A percentile compares a stretch with the other conserved stretches of the same genome.
phyloP scores from a whole-genome alignment of 73 alveolate species.

The Paramecium pentaurelia region DNA sequence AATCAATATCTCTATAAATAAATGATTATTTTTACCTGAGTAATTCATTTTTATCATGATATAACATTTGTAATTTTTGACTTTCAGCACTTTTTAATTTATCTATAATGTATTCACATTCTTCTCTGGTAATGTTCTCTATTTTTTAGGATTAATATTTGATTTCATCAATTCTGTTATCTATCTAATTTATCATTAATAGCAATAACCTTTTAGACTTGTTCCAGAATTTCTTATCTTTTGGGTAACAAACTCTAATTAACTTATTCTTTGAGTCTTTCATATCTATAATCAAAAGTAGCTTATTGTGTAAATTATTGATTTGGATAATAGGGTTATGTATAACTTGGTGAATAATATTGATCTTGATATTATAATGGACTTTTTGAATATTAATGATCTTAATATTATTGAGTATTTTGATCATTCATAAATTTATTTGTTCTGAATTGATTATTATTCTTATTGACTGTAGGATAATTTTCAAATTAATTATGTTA shows the following conservation, averaged over 20 bases:
- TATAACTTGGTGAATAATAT: background rate
- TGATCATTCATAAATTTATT: background rate
- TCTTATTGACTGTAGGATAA: background rate
- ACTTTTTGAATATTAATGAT: background rate
- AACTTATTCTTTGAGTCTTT: background rate
- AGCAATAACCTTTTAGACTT: background rate
- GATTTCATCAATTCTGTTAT: conserved; percentile 18
- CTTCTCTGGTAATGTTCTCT: background rate
- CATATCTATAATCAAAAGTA: background rate
- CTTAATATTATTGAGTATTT: background rate
- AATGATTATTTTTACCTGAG: background rate
- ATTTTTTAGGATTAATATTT: background rate
- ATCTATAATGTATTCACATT: background rate
- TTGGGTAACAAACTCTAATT: conserved; percentile 7
- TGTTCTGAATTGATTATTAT: background rate
- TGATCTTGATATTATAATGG: background rate
- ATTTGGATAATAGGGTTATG: background rate
- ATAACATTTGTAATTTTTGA: background rate
- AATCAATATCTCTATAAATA: background rate
- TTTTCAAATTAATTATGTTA: background rate
- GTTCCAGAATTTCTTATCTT: background rate
- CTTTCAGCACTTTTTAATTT: background rate
- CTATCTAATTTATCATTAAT: background rate
- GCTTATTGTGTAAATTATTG: background rate
- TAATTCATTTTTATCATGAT: background rate